These are phyloP conservation scores for Ramichloridium luteum DNA, from an alignment of 2,329 filamentous ascomycete species.

Conservation along the genomic window DNA sequence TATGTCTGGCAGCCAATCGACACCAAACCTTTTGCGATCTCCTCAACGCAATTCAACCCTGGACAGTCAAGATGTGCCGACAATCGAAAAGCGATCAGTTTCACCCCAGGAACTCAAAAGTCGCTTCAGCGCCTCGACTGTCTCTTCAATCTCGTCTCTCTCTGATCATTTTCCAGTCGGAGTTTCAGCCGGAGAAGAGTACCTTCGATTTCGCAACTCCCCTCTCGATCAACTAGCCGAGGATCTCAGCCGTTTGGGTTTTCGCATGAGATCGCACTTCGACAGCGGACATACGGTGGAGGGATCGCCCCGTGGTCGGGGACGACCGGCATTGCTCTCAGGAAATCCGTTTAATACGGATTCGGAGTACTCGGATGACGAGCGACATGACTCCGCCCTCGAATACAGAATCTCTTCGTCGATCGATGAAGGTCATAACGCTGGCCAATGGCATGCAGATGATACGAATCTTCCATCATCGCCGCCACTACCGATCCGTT, in stretches of 20 bases:
- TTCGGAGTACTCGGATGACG: not conserved
- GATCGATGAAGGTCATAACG: not conserved
- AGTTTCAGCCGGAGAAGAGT: too few relatives aligned
- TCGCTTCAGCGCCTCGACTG: constrained; percentile 11
- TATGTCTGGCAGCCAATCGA: constrained; percentile 13
- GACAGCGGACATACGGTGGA: not conserved
- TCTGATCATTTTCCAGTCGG: too few relatives aligned
- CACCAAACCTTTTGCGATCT: constrained; percentile 13
- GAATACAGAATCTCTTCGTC: not conserved
- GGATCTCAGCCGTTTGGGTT: constrained; percentile 17
- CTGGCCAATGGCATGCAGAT: constrained; percentile 3
- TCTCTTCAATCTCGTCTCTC: constrained; percentile 7
- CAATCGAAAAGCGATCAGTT: not conserved
- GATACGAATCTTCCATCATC: constrained; percentile 3
- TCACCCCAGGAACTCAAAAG: not conserved
- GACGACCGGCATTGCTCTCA: not conserved
- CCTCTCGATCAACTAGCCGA: constrained; percentile 23
- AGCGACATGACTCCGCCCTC: not conserved
- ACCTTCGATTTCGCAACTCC: constrained; percentile 16
- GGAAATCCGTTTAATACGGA: not conserved
- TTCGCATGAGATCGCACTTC: constrained; percentile 4
- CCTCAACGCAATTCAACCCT: constrained; percentile 5
- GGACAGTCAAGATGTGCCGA: not conserved
- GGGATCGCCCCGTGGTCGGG: constrained; percentile 1
- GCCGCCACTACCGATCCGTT: constrained; percentile 2